phyloP scores from a whole-genome alignment of 169 alveolate genomes.

The Plasmodium fragile region DNA sequence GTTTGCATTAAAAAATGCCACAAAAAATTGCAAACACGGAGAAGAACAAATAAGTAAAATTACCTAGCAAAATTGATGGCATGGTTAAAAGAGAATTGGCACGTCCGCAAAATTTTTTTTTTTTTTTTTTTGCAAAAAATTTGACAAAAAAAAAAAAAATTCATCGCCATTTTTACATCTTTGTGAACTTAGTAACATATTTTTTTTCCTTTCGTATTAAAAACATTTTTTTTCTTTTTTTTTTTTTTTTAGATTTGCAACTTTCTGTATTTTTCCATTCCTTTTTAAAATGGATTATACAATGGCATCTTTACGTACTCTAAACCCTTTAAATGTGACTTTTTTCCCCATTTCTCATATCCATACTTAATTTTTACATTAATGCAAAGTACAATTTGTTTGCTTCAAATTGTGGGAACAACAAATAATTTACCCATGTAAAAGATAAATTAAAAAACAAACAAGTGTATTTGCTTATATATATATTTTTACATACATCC shows the following conservation, averaged over 20 bases:
- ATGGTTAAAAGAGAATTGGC: not conserved
- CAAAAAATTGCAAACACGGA: not conserved
- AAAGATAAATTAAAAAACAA: not conserved
- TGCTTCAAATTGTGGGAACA: not conserved
- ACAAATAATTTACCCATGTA: not conserved
- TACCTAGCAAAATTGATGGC: not conserved
- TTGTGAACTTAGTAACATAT: not conserved
- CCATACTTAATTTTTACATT: not conserved
- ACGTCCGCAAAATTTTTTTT: not conserved
- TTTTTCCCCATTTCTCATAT: not conserved
- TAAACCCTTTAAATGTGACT: not conserved
- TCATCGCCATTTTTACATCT: not conserved
- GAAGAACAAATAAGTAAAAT: not conserved
- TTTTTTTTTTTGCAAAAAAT: not conserved
- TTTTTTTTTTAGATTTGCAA: not conserved
- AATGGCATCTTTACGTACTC: not conserved
- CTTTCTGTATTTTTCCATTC: not conserved
- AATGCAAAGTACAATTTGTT: not conserved
- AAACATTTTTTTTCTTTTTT: not conserved
- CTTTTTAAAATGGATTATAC: constrained; percentile 5
- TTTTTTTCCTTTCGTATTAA: not conserved
- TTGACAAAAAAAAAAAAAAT: not conserved
- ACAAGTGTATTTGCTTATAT: not conserved
- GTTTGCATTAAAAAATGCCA: not conserved
- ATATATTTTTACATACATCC: not conserved